Base-by-base conservation (phyloP, 2,329 filamentous ascomycete genomes). In the Penicillium griseofulvum region DNA sequence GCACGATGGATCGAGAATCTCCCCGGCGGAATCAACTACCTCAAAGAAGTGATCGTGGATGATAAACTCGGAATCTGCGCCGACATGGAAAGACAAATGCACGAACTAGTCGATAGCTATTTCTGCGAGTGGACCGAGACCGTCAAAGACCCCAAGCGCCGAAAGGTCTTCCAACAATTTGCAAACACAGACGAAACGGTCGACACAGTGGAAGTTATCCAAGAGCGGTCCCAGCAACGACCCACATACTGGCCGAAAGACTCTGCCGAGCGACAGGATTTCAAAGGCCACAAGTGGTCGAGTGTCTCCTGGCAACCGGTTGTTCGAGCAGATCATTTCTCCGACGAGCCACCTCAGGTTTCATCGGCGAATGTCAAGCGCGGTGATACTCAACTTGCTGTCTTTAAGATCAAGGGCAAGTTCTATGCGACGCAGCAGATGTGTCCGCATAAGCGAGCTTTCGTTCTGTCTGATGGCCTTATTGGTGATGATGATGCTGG, bases 81-180 rank as follows among this genome's bases (percentile, higher is more conserved):
- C 4, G 87, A 90, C 6, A 85, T 96, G 26, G 91, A 96, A 74
- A 83, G 86, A 33, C 90, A 96, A 72, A 96, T 96, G 91, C 80
- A 89, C 66, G 87, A 90, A 47, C 83, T 96, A 1, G 89, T 96
- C 6, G 87, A 86, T 61, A 85, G 84, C 16, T 96, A 87, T 79
- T 95, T 94, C 76, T 91, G 91, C 76, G 91, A 96, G 75, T 96
- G 91, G 91, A 90, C 89, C 14, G 89, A 93, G 71, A 89, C 88
- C 0, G 80, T 96, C 69, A 83, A 83, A 44, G 81, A 86, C 55
- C 88, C 89, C 0, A 81, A 83, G 46, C 83, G 87, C 36, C 81
- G 83, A 6, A 84, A 83, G 58, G 82, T 84, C 59, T 96, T 96
- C 79, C 77, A 80, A 39, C 91, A 96, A 73, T 96, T 96, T 69